Percentiles rank a stretch among this genome's conserved stretches.
These are phyloP conservation scores for Lachnellula cervina DNA, from an alignment of 2,329 filamentous ascomycete genomes.

Conservation along the genomic window DNA sequence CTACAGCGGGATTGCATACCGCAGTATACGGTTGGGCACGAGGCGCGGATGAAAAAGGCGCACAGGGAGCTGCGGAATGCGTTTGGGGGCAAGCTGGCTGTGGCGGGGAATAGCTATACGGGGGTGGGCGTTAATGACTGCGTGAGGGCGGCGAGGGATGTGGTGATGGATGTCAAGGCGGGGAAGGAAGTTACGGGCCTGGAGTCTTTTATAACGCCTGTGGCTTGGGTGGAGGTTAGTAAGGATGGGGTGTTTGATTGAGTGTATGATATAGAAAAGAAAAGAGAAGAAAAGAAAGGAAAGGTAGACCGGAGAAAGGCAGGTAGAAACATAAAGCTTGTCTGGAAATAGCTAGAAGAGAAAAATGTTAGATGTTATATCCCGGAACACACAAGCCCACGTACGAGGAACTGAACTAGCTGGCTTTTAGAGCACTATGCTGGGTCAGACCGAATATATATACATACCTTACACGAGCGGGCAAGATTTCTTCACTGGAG, in stretches of 20 bases:
- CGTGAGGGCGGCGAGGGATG: conserved; percentile 50
- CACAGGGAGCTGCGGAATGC: conserved; percentile 26
- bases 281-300: background rate
- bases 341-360: background rate
- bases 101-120: conserved; percentile 47
- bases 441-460: too few species aligned
- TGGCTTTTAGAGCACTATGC: too few species aligned
- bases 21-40: conserved; percentile 80
- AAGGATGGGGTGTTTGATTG: background rate
- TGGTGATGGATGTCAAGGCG: conserved; percentile 40
- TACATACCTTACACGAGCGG: too few species aligned
- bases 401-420: too few species aligned
- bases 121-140: conserved; percentile 47
- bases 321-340: background rate
- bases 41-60: conserved; percentile 23
- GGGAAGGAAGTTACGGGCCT: conserved; percentile 34
- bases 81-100: conserved; percentile 31
- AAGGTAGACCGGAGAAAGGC: background rate
- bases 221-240: background rate
- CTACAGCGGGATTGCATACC: conserved; percentile 74
- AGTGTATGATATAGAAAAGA: background rate
- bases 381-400: background rate
- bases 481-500: too few species aligned
- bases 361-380: background rate
- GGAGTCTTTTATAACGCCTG: conserved; percentile 30